phyloP scores from a whole-genome alignment of 441 rosid species.

The Flueggea neowawraea region DNA sequence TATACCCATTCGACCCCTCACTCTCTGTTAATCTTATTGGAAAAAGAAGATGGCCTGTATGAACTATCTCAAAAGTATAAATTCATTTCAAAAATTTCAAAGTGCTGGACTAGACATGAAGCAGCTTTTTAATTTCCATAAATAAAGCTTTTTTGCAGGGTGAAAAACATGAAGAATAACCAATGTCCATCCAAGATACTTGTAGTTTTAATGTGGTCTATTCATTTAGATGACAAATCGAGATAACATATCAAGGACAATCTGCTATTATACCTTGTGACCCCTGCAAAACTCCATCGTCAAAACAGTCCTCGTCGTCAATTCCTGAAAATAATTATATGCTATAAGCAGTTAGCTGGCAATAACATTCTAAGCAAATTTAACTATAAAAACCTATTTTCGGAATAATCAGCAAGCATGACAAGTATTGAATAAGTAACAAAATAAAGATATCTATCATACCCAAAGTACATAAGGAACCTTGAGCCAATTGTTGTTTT shows the following conservation, averaged over 20 bases:
- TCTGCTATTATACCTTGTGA: conserved; percentile 50
- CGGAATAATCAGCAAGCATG: conserved; percentile 6
- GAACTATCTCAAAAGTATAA: no score
- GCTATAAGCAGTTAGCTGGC: conserved; percentile 8
- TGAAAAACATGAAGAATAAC: no score
- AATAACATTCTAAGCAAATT: conserved; percentile 7
- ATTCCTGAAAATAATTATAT: conserved; percentile 41
- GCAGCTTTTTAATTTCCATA: no score
- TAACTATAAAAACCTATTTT: conserved; percentile 2
- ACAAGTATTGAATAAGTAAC: conserved; percentile 9
- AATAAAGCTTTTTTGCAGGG: no score
- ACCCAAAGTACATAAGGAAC: conserved; percentile 82
- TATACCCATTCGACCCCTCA: no score
- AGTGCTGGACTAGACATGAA: no score
- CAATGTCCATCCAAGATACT: no score
- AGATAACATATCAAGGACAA: conserved; percentile 8
- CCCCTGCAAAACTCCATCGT: conserved; percentile 86
- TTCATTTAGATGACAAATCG: not conserved
- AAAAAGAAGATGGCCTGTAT: no score
- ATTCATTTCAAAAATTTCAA: no score
- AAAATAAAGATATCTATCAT: conserved; percentile 14
- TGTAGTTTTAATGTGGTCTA: no score
- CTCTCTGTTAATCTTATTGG: no score
- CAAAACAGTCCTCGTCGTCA: conserved; percentile 69
- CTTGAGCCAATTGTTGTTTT: conserved; percentile 45